Evolutionary conservation across 1,139 yeast genomes (phyloP), one percentile per base, ranked within the genome.

Genomic region (Suhomyces yuchorum): DNA sequence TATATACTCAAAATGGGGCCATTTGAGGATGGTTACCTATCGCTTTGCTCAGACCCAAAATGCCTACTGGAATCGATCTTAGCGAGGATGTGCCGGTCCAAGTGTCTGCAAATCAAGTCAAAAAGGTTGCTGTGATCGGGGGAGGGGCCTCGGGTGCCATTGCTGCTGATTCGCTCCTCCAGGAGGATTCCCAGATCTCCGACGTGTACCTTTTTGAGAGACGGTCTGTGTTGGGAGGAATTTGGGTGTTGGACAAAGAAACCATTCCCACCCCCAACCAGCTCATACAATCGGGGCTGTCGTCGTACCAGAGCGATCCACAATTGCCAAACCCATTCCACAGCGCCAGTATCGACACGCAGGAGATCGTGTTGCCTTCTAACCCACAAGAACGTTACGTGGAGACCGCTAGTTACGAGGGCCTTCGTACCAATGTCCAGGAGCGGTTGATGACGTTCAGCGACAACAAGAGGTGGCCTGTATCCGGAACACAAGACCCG

Each of bases 141-240:
- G 82, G 79, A 18, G 83, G 83, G 1, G 81, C 82, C 3, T 72
- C 79, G 1, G 82, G 82, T 3, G 77, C 79, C 11, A 66, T 77
- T 30, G 63, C 71, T 0, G 60, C 77, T 12, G 80, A 77, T 48
- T 54, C 70, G 4, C 55, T 78, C 7, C 53, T 72, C 2, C 62
- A 69, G 40, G 77, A 76, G 43, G 37, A 40, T 7, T 39, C 49
- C 4, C 46, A 42, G 9, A 36, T 51, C 11, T 37, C 51, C 24
- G 48, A 53, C 11, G 58, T 70, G 20, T 65, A 65, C 2, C 40
- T 69, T 1, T 68, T 59, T 51, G 75, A 69, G 45, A 56, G 75
- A 48, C 59, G 71, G 47, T 47, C 50, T 17, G 51, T 53, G 12
- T 44, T 67, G 5, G 74, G 75, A 2, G 75, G 75, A 0, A 57